phyloP scores from a whole-genome alignment of 257 asterid genomes.

The Orobanche coerulescens region DNA sequence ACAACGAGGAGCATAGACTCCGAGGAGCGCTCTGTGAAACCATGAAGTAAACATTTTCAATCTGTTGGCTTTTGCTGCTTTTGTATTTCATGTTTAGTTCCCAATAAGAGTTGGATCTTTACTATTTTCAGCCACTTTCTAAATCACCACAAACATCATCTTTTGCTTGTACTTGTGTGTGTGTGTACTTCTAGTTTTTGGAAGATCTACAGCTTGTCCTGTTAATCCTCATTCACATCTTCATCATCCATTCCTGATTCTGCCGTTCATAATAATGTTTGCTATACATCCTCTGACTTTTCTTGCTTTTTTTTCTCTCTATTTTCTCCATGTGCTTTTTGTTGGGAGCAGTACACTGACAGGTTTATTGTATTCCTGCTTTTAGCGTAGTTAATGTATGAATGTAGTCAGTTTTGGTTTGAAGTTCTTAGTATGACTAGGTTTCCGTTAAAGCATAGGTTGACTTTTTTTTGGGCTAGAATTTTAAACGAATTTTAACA shows the following conservation, averaged over 20 bases:
- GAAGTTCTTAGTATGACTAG: neutral
- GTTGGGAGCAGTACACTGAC: slow-evolving; percentile 1
- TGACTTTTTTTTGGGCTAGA: neutral
- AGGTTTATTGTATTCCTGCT: slow-evolving; percentile 1
- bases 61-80: slow-evolving; percentile 8
- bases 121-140: neutral
- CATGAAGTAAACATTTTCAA: slow-evolving; percentile 40
- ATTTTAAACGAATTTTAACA: neutral
- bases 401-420: neutral
- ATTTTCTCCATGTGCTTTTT: neutral
- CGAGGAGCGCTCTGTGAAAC: slow-evolving; percentile 90
- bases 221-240: no score
- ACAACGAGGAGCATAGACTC: slow-evolving; percentile 70
- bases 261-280: neutral
- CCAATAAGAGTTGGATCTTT: neutral
- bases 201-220: neutral
- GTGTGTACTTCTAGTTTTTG: neutral
- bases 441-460: neutral
- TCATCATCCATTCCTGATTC: neutral
- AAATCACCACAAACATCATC: neutral
- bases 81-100: neutral
- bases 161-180: neutral
- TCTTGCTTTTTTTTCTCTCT: neutral
- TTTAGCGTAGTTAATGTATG: neutral
- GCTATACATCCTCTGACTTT: neutral